phyloP scores from a whole-genome alignment of 257 asterid genomes.

The Marsdenia floribunda region DNA sequence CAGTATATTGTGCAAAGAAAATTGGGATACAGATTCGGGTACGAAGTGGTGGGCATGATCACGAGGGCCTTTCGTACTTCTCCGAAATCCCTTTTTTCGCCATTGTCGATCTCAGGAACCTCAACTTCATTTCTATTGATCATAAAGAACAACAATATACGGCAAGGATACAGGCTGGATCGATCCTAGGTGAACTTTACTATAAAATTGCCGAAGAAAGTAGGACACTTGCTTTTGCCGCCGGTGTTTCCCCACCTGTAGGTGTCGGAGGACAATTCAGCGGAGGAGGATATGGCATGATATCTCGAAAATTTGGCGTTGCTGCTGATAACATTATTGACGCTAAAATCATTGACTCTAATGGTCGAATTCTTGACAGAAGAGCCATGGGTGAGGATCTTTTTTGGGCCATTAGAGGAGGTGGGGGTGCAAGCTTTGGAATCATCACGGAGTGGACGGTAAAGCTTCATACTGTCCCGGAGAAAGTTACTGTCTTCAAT shows the following conservation, averaged over 20 bases:
- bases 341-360: constrained; percentile 23
- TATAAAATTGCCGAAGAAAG: constrained; percentile 15
- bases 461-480: constrained; percentile 29
- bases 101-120: constrained; percentile 33
- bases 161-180: constrained; percentile 44
- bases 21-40: constrained; percentile 18
- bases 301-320: constrained; percentile 33
- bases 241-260: constrained; percentile 42
- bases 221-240: constrained; percentile 32
- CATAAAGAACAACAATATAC: not conserved
- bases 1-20: not conserved
- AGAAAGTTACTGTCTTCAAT: constrained; percentile 19
- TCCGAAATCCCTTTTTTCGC: constrained; percentile 26
- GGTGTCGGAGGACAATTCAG: constrained; percentile 48
- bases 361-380: constrained; percentile 33
- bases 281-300: constrained; percentile 46
- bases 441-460: constrained; percentile 36
- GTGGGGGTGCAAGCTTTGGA: constrained; percentile 45
- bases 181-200: constrained; percentile 31
- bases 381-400: constrained; percentile 47
- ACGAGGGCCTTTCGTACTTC: constrained; percentile 43
- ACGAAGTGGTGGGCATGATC: constrained; percentile 52
- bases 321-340: constrained; percentile 41
- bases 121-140: constrained; percentile 20
- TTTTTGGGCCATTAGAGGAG: constrained; percentile 52